These are phyloP conservation scores for Hirsutella thompsonii DNA, from an alignment of 2,329 filamentous ascomycete genomes.

Conservation along the genomic window DNA sequence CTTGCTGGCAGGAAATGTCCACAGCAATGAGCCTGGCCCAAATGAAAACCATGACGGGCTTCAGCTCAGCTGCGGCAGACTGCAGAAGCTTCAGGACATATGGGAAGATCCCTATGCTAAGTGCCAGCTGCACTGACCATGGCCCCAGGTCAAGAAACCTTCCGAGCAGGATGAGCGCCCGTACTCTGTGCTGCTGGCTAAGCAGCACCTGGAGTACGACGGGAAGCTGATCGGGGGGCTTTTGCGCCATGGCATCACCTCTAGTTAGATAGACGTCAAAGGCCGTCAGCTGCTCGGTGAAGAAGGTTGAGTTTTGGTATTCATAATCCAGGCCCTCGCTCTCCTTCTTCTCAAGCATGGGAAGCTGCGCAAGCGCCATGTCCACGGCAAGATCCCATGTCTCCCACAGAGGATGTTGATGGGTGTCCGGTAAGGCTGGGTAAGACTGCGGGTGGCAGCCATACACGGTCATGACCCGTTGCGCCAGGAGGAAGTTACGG, in stretches of 20 bases:
- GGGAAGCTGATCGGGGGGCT: slow-evolving; percentile 84
- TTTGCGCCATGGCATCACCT: slow-evolving; percentile 68
- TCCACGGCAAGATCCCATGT: slow-evolving; percentile 97
- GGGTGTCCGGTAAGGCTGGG: slow-evolving; percentile 84
- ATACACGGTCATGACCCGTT: slow-evolving; percentile 92
- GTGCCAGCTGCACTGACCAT: slow-evolving; percentile 95
- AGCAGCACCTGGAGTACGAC: slow-evolving; percentile 92
- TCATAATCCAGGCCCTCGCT: slow-evolving; percentile 66
- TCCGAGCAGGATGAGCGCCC: slow-evolving; percentile 81
- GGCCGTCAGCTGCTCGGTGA: slow-evolving; percentile 90
- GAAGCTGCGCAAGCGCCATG: slow-evolving; percentile 82
- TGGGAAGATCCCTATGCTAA: slow-evolving; percentile 97
- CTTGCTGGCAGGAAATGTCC: slow-evolving; percentile 83
- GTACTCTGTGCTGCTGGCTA: slow-evolving; percentile 85
- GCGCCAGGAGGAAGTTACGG: slow-evolving; percentile 86
- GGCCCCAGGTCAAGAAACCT: slow-evolving; percentile 91
- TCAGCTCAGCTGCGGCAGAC: slow-evolving; percentile 85
- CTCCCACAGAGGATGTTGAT: slow-evolving; percentile 89
- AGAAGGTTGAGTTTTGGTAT: slow-evolving; percentile 91
- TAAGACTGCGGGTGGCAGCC: slow-evolving; percentile 91
- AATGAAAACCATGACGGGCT: slow-evolving; percentile 98
- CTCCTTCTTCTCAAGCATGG: slow-evolving; percentile 70
- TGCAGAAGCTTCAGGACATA: slow-evolving; percentile 97
- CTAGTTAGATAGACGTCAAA: slow-evolving; percentile 91
- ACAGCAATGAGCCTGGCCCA: slow-evolving; percentile 95